Evolutionary conservation across 441 rosid species (phyloP), one percentile per base, ranked within the genome.

Genomic region (Populus hybrid): DNA sequence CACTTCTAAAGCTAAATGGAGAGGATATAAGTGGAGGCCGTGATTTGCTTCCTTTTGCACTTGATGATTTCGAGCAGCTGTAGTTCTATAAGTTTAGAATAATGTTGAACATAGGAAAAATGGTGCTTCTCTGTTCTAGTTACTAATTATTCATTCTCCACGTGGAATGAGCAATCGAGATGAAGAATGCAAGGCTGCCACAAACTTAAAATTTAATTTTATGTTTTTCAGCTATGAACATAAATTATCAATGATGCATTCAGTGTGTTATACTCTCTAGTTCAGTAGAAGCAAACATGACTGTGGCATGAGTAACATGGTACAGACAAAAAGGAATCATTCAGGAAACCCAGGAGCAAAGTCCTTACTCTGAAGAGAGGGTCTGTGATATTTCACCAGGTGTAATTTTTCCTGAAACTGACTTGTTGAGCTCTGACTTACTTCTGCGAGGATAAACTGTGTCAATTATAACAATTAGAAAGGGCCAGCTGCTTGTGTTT

Each of bases 1-100:
- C 98, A 66, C 93, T 92, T 83, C 90, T 88, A 85, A 94, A 91
- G 83, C 86, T 86, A 85, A 92, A 96, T n/a, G 95, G 94, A 69
- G 85, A 79, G 69, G 87, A 85, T 36, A 79, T 84, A 72, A 46
- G 80, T 23, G 88, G 75, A 38, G 90, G 80, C 73, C 70, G 85
- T 75, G 83, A 70, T 84, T 85, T 93, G 84, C 82, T 81, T 84
- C 82, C 86, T 76, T 76, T 83, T 26, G 83, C 73, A 71, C 12
- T 88, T 28, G 87, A 77, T 86, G 88, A 73, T 81, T 82, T 88
- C 57, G 85, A 77, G 73, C 74, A 21, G 76, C 91, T 88, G 88
- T 81, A 46, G 84, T 42, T 42, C 57, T 81, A 70, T 66, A 32
- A 75, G 72, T 69, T 72, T 73, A 68, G 50, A 34, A 77, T 3